Conservation (phyloP, 805 yeast species). For the Barnettozyma californica region DNA sequence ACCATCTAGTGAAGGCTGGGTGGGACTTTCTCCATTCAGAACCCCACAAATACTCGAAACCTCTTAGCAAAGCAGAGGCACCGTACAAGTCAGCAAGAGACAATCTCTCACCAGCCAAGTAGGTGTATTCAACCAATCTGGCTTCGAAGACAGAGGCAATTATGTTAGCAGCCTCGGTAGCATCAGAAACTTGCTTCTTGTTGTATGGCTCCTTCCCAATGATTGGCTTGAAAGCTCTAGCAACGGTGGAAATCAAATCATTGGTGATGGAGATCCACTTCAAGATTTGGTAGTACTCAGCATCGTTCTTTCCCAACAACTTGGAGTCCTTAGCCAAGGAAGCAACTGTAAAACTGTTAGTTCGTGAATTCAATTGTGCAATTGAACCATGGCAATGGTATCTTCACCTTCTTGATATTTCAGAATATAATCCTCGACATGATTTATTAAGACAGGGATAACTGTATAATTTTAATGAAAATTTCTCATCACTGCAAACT, state of each 20-base stretch:
- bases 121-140: slow-evolving; percentile 56
- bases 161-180: slow-evolving; percentile 33
- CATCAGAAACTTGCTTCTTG: slow-evolving; percentile 59
- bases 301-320: slow-evolving; percentile 60
- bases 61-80: slow-evolving; percentile 46
- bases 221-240: slow-evolving; percentile 52
- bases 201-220: slow-evolving; percentile 68
- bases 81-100: slow-evolving; percentile 61
- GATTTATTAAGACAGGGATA: slow-evolving; percentile 80
- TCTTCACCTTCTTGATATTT: slow-evolving; percentile 21
- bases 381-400: background rate
- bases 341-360: slow-evolving; percentile 25
- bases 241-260: slow-evolving; percentile 51
- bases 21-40: slow-evolving; percentile 54
- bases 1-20: slow-evolving; percentile 72
- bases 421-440: slow-evolving; percentile 68
- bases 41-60: slow-evolving; percentile 57
- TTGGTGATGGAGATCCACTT: slow-evolving; percentile 77
- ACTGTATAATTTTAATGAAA: slow-evolving; percentile 51
- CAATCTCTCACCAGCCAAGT: slow-evolving; percentile 62
- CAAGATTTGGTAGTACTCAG: slow-evolving; percentile 55
- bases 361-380: background rate
- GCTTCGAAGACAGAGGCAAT: slow-evolving; percentile 45
- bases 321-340: slow-evolving; percentile 30
- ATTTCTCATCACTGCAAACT: slow-evolving; percentile 49